Conservation (phyloP, 192 early-diverging fungal genomes). For the Linnemannia schmuckeri region DNA sequence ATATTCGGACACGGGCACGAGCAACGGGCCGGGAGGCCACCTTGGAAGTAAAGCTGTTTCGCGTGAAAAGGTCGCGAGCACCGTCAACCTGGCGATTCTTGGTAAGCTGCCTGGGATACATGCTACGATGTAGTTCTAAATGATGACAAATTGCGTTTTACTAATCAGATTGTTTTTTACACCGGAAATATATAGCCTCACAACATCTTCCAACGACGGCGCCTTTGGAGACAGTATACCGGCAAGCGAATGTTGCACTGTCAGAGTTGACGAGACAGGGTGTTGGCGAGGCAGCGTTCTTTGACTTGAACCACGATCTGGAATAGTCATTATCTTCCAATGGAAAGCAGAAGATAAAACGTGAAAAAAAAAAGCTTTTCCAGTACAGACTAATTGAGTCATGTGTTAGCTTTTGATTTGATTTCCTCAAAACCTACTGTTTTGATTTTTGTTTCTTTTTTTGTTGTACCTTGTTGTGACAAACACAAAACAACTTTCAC, state of each 20-base stretch:
- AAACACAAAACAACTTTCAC: too few species aligned
- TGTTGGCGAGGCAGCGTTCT: conserved; percentile 55
- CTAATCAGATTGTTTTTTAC: too few species aligned
- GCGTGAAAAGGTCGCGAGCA: conserved; percentile 71
- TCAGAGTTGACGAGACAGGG: conserved; percentile 54
- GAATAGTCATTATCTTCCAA: background rate
- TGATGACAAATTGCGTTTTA: background rate
- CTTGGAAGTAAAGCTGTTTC: conserved; percentile 16
- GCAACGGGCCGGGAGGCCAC: conserved; percentile 25
- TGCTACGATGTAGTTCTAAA: background rate
- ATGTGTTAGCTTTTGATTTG: too few species aligned
- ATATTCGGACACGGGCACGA: conserved; percentile 70
- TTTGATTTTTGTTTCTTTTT: too few species aligned
- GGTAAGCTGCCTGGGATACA: conserved; percentile 36
- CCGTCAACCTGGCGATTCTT: conserved; percentile 79
- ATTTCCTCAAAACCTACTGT: too few species aligned
- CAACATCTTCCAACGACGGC: conserved; percentile 70
- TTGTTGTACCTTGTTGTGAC: too few species aligned
- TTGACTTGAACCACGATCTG: conserved; percentile 60
- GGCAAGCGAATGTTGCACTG: conserved; percentile 49
- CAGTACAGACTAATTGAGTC: too few species aligned
- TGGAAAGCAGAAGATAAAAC: too few species aligned
- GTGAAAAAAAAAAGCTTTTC: background rate
- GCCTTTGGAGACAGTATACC: conserved; percentile 66
- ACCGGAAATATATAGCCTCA: conserved; percentile 46